Base-by-base conservation (phyloP, 192 early-diverging fungal genomes). In the Mortierella alpina region DNA sequence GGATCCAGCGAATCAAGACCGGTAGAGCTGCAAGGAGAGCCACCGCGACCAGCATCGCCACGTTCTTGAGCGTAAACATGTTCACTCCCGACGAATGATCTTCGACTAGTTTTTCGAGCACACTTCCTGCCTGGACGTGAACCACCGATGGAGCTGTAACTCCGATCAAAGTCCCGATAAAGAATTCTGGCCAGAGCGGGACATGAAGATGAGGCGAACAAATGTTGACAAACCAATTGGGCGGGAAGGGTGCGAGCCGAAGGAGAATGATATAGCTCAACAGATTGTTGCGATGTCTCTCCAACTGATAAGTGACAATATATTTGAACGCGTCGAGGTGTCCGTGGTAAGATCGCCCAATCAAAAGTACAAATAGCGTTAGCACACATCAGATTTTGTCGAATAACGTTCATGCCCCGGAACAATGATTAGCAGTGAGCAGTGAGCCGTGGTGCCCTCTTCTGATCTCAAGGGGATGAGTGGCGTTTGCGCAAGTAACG, bases 221-320 rank as follows among this genome's bases (percentile, higher is more conserved):
- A 18, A 90, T 73, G 58, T 90, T 90, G 63, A 82, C 85, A 23
- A 83, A 81, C 89, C 89, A 90, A 48, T 90, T 89, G 23, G 89
- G 89, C 15, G 88, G 88, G 48, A 90, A 84, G 6, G 89, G 89
- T 8, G 83, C 70, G 7, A 90, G 65, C 31, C 89, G 82, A 13
- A 90, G 69, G 1, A 90, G 73, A 55, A 90, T 82, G 63, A 90
- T 88, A 57, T 90, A 90, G 41, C 87, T 89, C 51, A 90, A 68
- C 74, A 90, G 73, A 66, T 89, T 72, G 51, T 83, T 78, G n/a
- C 83, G 84, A 75, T 90, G 89, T 66, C 40, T 50, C 22, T 73
- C 66, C 8, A 80, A 54, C 55, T 73, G 39, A 6, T 3, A 8
- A 1, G 57, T 23, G 20, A 18, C 46, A 11, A 22, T 4, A 31